Base-by-base conservation (phyloP, 129 eudicot species). In the Helianthus tuberosus region DNA sequence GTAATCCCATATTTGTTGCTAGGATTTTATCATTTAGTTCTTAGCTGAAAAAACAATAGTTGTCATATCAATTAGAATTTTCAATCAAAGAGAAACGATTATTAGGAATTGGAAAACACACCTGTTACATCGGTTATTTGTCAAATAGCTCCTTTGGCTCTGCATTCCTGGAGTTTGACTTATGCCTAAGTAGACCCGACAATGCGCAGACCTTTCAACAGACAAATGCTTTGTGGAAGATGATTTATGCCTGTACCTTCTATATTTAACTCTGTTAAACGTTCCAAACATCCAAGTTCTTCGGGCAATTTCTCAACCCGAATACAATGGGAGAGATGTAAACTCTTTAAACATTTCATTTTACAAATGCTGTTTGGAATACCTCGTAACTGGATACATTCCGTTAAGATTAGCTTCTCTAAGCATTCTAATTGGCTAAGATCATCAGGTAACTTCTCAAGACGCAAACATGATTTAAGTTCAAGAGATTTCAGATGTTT, bases 141-240 rank as follows among this genome's bases (percentile, higher is more conserved):
- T 39, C 44, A 39, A 39, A 25, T 25, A 25, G 29, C 29, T 25
- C 29, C 29, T 25, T 25, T 2, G 29, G 29, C 29, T 25, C 29
- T 25, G 29, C 44, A 39, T 55, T 55, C 32, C 4, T 55, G 0
- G 35, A 16, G 61, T 55, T 17, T 55, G 32, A 7, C 17, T 6
- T 39, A 39, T 7, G 44, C 29, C 58, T 55, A 55, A 55, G 32
- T 20, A 55, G 61, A 17, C 35, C 61, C 13, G 29, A 55, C 2
- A 17, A 55, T 17, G 17, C 35, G 32, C 74, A 72, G 29, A 72
- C 57, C 38, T 72, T 72, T 44, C 48, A 72, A 27, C 67, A 0
- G 10, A 25, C 13, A 43, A 20, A 57, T 72, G 76, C 76, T 72
- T 7, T 0, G n/a, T 17, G 76, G 76, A 72, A 72, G 76, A 43